phyloP scores from a whole-genome alignment of 2,329 filamentous ascomycete species.

The Teratosphaeria gauchensis region DNA sequence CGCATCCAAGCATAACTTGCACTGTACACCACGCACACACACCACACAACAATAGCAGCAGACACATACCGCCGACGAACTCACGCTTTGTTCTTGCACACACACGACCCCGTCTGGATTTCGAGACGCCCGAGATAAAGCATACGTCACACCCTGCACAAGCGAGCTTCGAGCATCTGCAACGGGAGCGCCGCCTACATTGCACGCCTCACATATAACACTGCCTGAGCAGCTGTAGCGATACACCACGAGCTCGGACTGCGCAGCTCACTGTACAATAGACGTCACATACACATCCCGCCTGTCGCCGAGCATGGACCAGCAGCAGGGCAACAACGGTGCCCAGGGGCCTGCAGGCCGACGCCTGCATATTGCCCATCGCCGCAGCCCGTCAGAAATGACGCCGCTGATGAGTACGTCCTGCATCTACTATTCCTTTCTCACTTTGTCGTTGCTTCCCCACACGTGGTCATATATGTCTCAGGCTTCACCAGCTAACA shows the following conservation, averaged over 20 bases:
- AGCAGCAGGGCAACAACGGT: conserved; percentile 43
- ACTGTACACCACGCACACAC: neutral
- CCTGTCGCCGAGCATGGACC: conserved; percentile 24
- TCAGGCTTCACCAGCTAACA: conserved; percentile 20
- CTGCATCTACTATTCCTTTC: neutral
- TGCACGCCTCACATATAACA: neutral
- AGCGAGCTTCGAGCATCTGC: neutral
- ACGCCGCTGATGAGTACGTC: conserved; percentile 95
- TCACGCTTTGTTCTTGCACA: neutral
- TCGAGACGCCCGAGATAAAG: conserved; percentile 3
- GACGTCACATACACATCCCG: conserved; percentile 1
- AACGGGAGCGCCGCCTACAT: neutral
- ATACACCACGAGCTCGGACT: neutral
- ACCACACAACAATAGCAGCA: neutral
- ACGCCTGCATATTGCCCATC: conserved; percentile 92
- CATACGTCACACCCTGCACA: conserved; percentile 16
- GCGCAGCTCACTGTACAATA: conserved; percentile 1
- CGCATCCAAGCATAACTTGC: neutral
- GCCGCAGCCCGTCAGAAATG: conserved; percentile 91
- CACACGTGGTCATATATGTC: neutral
- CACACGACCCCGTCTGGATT: neutral
- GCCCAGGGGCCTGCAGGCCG: conserved; percentile 66
- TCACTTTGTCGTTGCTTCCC: neutral
- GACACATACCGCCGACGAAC: neutral
- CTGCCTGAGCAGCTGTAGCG: neutral